Conservation (phyloP, 2,329 filamentous ascomycete species). For the Trichoderma sp. region DNA sequence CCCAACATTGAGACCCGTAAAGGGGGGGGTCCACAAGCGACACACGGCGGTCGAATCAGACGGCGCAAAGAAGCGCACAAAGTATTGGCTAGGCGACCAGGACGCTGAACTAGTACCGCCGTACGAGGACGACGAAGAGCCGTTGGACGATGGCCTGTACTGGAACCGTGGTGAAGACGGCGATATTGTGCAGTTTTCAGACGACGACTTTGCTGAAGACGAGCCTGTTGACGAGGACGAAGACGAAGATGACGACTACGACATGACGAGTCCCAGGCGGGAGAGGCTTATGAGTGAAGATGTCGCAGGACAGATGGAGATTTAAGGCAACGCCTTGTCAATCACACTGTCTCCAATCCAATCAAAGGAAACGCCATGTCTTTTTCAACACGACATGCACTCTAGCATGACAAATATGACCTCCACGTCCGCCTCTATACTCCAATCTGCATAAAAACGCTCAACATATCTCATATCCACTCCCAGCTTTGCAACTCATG, state of each 20-base stretch:
- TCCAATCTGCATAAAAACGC: background rate
- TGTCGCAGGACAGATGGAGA: conserved; percentile 61
- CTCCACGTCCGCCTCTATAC: background rate
- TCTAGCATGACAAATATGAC: background rate
- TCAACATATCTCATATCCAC: background rate
- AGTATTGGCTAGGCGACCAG: conserved; percentile 81
- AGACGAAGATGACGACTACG: conserved; percentile 40
- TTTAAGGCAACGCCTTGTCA: conserved; percentile 39
- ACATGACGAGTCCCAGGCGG: conserved; percentile 30
- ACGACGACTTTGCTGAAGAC: conserved; percentile 43
- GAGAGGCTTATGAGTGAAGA: conserved; percentile 62
- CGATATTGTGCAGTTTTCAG: conserved; percentile 53
- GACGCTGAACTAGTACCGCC: conserved; percentile 48
- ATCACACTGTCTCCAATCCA: background rate
- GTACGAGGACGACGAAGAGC: conserved; percentile 48
- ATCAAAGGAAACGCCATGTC: background rate
- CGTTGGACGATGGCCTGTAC: conserved; percentile 49
- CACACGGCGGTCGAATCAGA: conserved; percentile 34
- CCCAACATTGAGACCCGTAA: conserved; percentile 44
- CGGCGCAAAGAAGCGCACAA: conserved; percentile 65
- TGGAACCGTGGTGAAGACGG: conserved; percentile 61
- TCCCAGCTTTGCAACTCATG: background rate
- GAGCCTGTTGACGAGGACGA: conserved; percentile 46
- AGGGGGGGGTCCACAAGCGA: conserved; percentile 30
- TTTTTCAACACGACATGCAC: conserved; percentile 18